Base-by-base conservation (phyloP, 257 asterid species). In the Phtheirospermum japonicum region DNA sequence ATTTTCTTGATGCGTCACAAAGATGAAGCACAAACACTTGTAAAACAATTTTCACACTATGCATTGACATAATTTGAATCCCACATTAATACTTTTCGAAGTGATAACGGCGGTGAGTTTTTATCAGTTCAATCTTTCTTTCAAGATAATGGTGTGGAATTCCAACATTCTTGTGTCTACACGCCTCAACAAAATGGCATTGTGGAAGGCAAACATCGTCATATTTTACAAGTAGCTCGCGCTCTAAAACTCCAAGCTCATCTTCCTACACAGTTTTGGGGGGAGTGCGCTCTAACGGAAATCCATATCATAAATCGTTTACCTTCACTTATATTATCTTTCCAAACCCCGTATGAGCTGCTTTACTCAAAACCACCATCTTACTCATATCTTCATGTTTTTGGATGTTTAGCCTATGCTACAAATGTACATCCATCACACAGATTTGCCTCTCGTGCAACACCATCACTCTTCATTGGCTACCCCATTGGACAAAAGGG, bases 131-230 rank as follows among this genome's bases (percentile, higher is more conserved):
- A 1, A 18, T 2, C 17, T 7, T 50, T 50, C 9, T 50, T 50
- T 50, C 31, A 2, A 6, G 31, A 50, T 17, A 17, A 50, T 7
- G 56, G 13, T 0, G 9, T 50, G 6, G 7, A 6, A 4, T 19
- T 12, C 9, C 56, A 50, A 50, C 56, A 50, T 50, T 4, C 56
- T 50, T 18, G 56, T 19, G 56, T 50, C 31, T 18, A 50, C 56
- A 50, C 3, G 9, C 56, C 12, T 31, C 56, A 50, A 6, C n/a
- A n/a, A n/a, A n/a, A n/a, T n/a, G n/a, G n/a, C n/a, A n/a, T n/a
- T n/a, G n/a, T n/a, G n/a, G n/a, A 18, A 50, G 31, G 53, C 2
- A 48, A 48, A 10, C 53, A 48, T 50, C 2, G 31, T 9, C 53
- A 48, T 23, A 16, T 50, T 19, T 19, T 50, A 12, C n/a, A 50